Conservation (phyloP, 371 early-diverging fungal genomes). For the Phascolomyces articulosus region DNA sequence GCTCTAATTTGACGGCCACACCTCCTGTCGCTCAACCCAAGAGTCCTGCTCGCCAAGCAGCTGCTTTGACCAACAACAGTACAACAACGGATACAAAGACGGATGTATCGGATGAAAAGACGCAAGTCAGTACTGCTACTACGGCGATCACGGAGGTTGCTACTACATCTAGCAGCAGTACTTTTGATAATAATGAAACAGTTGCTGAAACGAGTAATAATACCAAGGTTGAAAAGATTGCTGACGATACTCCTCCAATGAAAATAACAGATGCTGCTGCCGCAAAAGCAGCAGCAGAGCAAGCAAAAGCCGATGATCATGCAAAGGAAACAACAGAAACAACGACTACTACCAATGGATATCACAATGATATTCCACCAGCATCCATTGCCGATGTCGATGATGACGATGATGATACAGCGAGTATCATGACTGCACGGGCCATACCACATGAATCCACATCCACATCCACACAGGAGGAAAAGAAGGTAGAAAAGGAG, state of each 20-base stretch:
- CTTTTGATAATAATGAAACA: too few species aligned
- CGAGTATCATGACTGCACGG: slow-evolving; percentile 7
- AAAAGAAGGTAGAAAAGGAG: background rate
- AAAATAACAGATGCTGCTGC: background rate
- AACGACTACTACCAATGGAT: background rate
- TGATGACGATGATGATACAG: slow-evolving; percentile 6
- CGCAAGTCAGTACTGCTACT: too few species aligned
- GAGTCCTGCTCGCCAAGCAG: too few species aligned
- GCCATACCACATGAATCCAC: background rate
- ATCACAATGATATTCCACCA: background rate
- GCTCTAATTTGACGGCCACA: background rate
- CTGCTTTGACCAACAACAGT: too few species aligned
- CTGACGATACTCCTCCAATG: background rate
- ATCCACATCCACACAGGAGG: background rate
- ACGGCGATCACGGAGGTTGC: too few species aligned
- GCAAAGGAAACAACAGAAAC: background rate
- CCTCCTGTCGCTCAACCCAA: background rate
- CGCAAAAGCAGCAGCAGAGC: slow-evolving; percentile 8
- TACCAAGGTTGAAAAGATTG: too few species aligned
- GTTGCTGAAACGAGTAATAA: too few species aligned
- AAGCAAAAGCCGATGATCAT: too few species aligned
- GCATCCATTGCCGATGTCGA: background rate
- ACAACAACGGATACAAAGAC: too few species aligned
- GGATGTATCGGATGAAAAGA: too few species aligned
- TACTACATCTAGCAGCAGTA: too few species aligned